Percentiles rank a stretch among this genome's conserved stretches.
Conservation (phyloP, 257 asterid species). For the Plantago ovata region DNA sequence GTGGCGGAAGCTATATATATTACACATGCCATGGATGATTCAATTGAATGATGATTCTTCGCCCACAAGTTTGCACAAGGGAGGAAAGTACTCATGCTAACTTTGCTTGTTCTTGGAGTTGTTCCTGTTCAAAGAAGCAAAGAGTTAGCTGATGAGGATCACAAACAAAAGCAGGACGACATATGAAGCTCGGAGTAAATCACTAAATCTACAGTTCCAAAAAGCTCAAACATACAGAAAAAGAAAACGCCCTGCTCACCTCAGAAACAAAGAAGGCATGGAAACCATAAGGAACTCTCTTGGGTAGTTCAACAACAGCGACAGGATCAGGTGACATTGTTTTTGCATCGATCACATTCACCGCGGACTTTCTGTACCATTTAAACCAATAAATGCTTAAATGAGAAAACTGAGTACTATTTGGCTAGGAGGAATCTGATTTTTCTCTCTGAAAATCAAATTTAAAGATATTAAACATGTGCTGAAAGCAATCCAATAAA, state of each 20-base stretch:
- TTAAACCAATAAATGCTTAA: background rate
- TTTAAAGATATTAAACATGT: too few species aligned
- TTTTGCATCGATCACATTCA: constrained; percentile 85
- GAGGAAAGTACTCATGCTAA: constrained; percentile 25
- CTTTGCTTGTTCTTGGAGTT: constrained; percentile 76
- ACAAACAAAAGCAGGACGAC: background rate
- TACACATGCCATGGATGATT: background rate
- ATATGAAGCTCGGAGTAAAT: too few species aligned
- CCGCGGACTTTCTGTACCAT: constrained; percentile 75
- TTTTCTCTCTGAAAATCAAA: too few species aligned
- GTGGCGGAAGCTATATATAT: too few species aligned
- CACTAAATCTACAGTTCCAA: background rate
- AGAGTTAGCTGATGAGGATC: constrained; percentile 12
- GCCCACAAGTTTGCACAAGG: background rate
- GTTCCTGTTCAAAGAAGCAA: constrained; percentile 57
- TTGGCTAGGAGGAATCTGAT: too few species aligned
- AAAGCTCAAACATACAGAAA: background rate
- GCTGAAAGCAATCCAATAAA: too few species aligned
- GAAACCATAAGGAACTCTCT: constrained; percentile 90
- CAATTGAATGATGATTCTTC: background rate
- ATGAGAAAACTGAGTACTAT: too few species aligned
- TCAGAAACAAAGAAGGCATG: constrained; percentile 93
- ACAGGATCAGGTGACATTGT: constrained; percentile 90
- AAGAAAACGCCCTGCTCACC: constrained; percentile 37
- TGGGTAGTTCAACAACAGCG: constrained; percentile 74